Conservation (phyloP, 345 rosid species). For the Ailanthus altissimus region DNA sequence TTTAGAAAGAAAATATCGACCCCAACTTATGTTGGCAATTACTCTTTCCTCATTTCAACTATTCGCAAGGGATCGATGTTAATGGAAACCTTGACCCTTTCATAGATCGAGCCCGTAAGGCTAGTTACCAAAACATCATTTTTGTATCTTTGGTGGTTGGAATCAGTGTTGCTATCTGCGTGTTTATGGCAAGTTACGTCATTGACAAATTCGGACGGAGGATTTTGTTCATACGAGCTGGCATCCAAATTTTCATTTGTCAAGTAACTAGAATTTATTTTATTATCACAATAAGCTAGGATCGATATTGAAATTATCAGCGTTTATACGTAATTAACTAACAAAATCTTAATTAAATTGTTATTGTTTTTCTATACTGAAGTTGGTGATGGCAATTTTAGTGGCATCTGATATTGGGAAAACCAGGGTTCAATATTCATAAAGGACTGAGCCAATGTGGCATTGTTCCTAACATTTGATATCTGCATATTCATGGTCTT, state of each 20-base stretch:
- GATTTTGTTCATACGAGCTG: conserved; percentile 21
- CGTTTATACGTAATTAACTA: too few relatives aligned
- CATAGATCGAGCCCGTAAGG: neutral
- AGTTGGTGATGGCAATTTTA: neutral
- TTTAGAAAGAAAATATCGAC: neutral
- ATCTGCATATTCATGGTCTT: conserved; percentile 36
- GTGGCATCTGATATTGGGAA: conserved; percentile 15
- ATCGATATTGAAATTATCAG: too few relatives aligned
- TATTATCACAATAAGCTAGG: too few relatives aligned
- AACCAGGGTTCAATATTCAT: conserved; percentile 19
- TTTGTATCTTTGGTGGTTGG: too few relatives aligned
- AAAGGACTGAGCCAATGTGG: conserved; percentile 23
- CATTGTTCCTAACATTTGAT: conserved; percentile 28
- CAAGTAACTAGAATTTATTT: too few relatives aligned
- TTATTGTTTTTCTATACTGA: too few relatives aligned
- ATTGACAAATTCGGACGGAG: conserved; percentile 30
- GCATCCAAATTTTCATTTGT: conserved; percentile 21
- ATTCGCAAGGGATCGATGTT: neutral
- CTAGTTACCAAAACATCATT: neutral
- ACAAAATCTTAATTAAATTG: too few relatives aligned
- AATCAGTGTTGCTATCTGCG: neutral
- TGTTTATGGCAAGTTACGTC: conserved; percentile 14
- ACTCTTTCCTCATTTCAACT: neutral
- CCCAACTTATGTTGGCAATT: neutral
- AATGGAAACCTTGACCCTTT: neutral